Percentiles rank a stretch among this genome's conserved stretches.
Evolutionary conservation across 768 basidiomycete species (phyloP).

Genomic region (Naganishia onofrii): DNA sequence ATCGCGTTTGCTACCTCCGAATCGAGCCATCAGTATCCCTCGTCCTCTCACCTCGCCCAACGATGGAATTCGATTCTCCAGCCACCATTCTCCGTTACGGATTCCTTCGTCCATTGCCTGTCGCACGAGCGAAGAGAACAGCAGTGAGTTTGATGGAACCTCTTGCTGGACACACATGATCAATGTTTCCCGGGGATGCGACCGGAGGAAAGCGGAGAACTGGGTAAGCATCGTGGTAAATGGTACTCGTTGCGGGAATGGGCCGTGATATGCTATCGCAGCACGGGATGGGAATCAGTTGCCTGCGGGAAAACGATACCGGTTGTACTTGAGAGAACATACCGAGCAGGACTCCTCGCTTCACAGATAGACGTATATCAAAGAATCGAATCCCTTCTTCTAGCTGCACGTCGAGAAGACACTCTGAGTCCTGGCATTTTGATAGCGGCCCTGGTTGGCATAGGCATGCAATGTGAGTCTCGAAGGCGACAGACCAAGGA

Average conservation of each 20-base stretch:
- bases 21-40: conserved; percentile 79
- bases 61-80: conserved; percentile 73
- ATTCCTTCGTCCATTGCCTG: conserved; percentile 58
- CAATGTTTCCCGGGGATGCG: conserved; percentile 67
- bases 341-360: conserved; percentile 58
- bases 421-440: conserved; percentile 72
- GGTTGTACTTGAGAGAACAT: conserved; percentile 48
- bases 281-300: not conserved
- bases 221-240: conserved; percentile 66
- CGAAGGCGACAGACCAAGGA: conserved; percentile 35
- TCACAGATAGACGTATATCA: conserved; percentile 74
- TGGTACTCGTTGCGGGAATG: conserved; percentile 66
- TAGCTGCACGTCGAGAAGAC: conserved; percentile 68
- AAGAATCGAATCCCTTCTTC: conserved; percentile 65
- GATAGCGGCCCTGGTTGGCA: conserved; percentile 57
- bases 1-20: conserved; percentile 61
- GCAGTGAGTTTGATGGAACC: conserved; percentile 57
- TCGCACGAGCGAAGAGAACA: conserved; percentile 67
- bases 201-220: conserved; percentile 65
- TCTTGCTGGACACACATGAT: conserved; percentile 90
- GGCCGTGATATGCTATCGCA: conserved; percentile 67
- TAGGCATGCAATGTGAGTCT: conserved; percentile 55
- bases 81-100: conserved; percentile 68
- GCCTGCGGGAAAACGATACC: not conserved
- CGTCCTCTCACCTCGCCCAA: conserved; percentile 84